Evolutionary conservation across 768 basidiomycete genomes (phyloP).

Genomic region (Melanogaster broomeanus): DNA sequence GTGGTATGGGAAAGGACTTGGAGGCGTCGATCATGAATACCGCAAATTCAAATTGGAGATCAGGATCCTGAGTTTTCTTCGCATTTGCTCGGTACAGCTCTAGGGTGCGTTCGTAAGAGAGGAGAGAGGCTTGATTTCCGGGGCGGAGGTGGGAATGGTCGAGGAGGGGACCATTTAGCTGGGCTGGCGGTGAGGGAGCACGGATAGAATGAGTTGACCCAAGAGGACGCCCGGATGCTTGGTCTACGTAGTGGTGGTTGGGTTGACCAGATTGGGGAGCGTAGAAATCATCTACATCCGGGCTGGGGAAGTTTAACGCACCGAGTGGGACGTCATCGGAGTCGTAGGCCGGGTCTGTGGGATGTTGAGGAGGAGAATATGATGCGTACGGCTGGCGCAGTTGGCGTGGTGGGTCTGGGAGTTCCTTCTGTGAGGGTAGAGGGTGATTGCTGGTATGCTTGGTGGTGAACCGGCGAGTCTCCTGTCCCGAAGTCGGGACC

Average conservation of each 20-base stretch:
- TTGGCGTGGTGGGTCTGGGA: slow-evolving; percentile 8
- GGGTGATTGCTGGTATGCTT: slow-evolving; percentile 7
- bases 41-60: slow-evolving; percentile 97
- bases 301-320: slow-evolving; percentile 25
- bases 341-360: slow-evolving; percentile 36
- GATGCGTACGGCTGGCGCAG: slow-evolving; percentile 21
- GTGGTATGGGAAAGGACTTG: slow-evolving; percentile 82
- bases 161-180: slow-evolving; percentile 59
- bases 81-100: slow-evolving; percentile 98
- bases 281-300: slow-evolving; percentile 47
- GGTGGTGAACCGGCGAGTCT: slow-evolving; percentile 1
- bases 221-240: slow-evolving; percentile 33
- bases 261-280: slow-evolving; percentile 12
- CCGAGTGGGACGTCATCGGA: slow-evolving; percentile 43
- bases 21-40: slow-evolving; percentile 99
- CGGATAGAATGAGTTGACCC: slow-evolving; percentile 56
- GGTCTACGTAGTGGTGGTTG: slow-evolving; percentile 32
- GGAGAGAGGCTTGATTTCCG: slow-evolving; percentile 88
- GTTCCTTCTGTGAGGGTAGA: slow-evolving; percentile 8
- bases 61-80: slow-evolving; percentile 97
- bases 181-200: slow-evolving; percentile 62
- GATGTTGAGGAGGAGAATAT: slow-evolving; percentile 26
- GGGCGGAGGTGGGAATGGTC: slow-evolving; percentile 93
- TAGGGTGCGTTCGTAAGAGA: slow-evolving; percentile 94
- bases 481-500: slow-evolving; percentile 22